Conservation (phyloP, 192 early-diverging fungal genomes). For the Jimgerdemannia lactiflua region DNA sequence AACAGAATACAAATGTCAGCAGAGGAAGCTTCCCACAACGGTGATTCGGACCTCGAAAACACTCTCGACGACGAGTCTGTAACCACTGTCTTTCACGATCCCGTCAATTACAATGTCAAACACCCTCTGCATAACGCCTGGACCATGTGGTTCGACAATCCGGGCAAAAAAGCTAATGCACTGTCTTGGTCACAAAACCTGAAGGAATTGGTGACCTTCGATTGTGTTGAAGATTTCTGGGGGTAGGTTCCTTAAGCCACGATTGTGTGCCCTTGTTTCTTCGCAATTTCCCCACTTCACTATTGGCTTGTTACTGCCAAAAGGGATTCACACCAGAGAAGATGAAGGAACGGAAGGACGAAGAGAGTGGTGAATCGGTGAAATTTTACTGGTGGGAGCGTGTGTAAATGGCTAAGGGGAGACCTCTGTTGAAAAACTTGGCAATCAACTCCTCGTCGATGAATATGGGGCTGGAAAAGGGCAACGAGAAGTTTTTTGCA, state of each 20-base stretch:
- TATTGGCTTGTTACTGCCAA: no score
- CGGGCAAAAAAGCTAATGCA: conserved; percentile 70
- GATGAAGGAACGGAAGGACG: no score
- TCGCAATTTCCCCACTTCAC: no score
- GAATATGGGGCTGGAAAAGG: no score
- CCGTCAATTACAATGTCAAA: conserved; percentile 75
- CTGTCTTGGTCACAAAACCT: conserved; percentile 81
- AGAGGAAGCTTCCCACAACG: neutral
- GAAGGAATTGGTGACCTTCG: conserved; percentile 88
- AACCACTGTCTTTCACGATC: conserved; percentile 56
- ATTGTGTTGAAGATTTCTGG: conserved; percentile 98
- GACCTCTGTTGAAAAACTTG: no score
- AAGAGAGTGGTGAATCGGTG: no score
- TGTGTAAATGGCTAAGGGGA: no score
- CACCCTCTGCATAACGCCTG: conserved; percentile 87
- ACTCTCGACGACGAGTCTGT: conserved; percentile 13
- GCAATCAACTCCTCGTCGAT: no score
- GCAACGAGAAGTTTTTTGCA: no score
- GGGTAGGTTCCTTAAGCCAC: conserved; percentile 54
- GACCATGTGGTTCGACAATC: conserved; percentile 96
- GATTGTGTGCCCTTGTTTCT: neutral
- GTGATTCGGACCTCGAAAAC: neutral
- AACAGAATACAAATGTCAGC: neutral
- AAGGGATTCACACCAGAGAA: no score
- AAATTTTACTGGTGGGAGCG: no score